Conservation (phyloP, 371 early-diverging fungal genomes). For the Rhizopus microsporus region DNA sequence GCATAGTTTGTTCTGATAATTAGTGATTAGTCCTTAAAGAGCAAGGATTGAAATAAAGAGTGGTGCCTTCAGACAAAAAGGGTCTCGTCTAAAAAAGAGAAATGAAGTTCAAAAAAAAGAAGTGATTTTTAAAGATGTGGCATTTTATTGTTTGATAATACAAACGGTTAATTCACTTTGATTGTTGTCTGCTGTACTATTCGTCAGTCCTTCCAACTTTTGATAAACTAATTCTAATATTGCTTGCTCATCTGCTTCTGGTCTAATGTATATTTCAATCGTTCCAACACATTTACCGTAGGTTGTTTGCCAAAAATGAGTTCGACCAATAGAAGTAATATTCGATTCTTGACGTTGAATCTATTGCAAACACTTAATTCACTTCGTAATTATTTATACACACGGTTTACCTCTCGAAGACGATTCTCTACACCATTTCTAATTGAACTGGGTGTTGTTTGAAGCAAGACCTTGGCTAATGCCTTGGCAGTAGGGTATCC, state of each 20-base stretch:
- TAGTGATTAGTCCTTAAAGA: not conserved
- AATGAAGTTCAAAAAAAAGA: conserved; percentile 4
- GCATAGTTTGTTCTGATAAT: too few relatives aligned
- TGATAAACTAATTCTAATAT: conserved; percentile 54
- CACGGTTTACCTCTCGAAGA: conserved; percentile 35
- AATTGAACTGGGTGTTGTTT: conserved; percentile 42
- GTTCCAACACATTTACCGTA: conserved; percentile 64
- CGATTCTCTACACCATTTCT: conserved; percentile 41
- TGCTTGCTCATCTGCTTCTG: conserved; percentile 59
- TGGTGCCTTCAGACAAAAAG: too few relatives aligned
- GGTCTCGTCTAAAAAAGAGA: not conserved
- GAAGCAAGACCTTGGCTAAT: conserved; percentile 41
- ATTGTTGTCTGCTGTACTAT: conserved; percentile 27
- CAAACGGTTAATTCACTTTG: conserved; percentile 58
- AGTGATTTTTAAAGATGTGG: conserved; percentile 4
- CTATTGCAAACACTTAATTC: conserved; percentile 17
- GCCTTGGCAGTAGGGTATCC: conserved; percentile 46
- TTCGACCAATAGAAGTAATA: conserved; percentile 47
- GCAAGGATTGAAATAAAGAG: not conserved
- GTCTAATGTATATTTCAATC: conserved; percentile 46
- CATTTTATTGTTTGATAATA: conserved; percentile 30
- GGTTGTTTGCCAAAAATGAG: conserved; percentile 70
- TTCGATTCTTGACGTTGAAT: conserved; percentile 46
- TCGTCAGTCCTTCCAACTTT: conserved; percentile 52
- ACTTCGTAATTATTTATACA: not conserved